Percentiles rank a stretch among this genome's conserved stretches.
phyloP scores from a whole-genome alignment of 2,329 filamentous ascomycete genomes.

The Ascochyta rabiei region DNA sequence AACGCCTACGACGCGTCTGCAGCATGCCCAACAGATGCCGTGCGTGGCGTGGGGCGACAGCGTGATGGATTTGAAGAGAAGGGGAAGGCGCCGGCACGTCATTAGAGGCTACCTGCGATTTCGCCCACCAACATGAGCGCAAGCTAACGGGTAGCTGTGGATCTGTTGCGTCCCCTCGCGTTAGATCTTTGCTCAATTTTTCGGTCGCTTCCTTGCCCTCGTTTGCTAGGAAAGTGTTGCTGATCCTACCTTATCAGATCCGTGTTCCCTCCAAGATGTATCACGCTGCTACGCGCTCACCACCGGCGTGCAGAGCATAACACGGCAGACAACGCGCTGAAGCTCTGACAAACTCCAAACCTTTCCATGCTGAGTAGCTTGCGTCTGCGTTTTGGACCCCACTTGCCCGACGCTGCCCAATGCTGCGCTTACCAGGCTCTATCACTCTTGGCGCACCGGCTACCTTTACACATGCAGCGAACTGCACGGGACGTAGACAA shows the following conservation, averaged over 20 bases:
- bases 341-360: background rate
- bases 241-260: conserved; percentile 18
- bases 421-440: conserved; percentile 6
- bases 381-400: conserved; percentile 1
- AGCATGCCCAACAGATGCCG: conserved; percentile 10
- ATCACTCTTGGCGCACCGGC: conserved; percentile 1
- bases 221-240: conserved; percentile 8
- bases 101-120: conserved; percentile 23
- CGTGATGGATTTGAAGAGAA: conserved; percentile 7
- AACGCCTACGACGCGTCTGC: conserved; percentile 2
- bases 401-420: conserved; percentile 16
- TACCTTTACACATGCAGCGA: conserved; percentile 6
- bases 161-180: conserved; percentile 16
- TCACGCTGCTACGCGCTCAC: conserved; percentile 23
- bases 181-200: conserved; percentile 11
- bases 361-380: background rate
- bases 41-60: conserved; percentile 7
- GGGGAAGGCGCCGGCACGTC: conserved; percentile 7
- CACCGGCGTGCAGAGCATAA: conserved; percentile 17
- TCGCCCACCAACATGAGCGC: conserved; percentile 14
- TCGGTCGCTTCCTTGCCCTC: conserved; percentile 2
- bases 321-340: conserved; percentile 5
- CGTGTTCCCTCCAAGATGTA: conserved; percentile 20
- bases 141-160: conserved; percentile 24
- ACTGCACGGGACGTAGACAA: conserved; percentile 13